Percentiles rank a stretch among this genome's conserved stretches.
These are phyloP conservation scores for Letharia columbiana DNA, from an alignment of 495 filamentous ascomycete genomes.

Conservation along the genomic window DNA sequence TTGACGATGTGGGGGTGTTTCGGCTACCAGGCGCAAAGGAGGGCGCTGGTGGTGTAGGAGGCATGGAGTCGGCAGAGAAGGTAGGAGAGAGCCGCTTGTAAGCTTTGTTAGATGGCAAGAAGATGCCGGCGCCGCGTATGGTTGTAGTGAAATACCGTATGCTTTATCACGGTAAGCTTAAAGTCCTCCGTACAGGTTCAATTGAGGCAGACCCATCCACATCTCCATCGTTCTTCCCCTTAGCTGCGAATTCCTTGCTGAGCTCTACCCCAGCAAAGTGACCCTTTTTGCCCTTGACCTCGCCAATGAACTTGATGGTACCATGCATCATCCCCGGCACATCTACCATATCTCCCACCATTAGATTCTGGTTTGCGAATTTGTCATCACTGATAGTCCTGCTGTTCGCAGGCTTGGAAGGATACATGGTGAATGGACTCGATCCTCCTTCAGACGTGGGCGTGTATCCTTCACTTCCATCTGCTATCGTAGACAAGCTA, in stretches of 20 bases:
- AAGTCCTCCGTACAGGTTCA: constrained; percentile 19
- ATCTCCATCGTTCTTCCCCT: constrained; percentile 93
- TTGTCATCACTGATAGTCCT: constrained; percentile 20
- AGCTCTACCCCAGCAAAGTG: constrained; percentile 93
- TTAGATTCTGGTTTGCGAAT: constrained; percentile 20
- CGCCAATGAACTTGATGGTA: constrained; percentile 78
- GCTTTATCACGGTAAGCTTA: constrained; percentile 34
- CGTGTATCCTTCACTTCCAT: constrained; percentile 52
- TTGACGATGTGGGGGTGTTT: constrained; percentile 54
- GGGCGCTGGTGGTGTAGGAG: constrained; percentile 61
- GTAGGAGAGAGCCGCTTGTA: constrained; percentile 57
- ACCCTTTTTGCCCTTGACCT: constrained; percentile 81
- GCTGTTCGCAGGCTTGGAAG: constrained; percentile 14
- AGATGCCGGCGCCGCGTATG: constrained; percentile 77
- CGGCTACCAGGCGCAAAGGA: constrained; percentile 27
- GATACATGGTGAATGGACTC: constrained; percentile 21
- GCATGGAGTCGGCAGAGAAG: constrained; percentile 48
- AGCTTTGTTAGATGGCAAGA: constrained; percentile 81
- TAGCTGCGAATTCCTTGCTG: constrained; percentile 63
- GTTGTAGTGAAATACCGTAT: constrained; percentile 77
- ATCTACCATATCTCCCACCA: constrained; percentile 80
- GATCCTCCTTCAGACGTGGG: constrained; percentile 40
- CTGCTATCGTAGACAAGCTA: constrained; percentile 50
- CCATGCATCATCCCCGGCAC: constrained; percentile 94
- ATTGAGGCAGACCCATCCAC: constrained; percentile 71